These are phyloP conservation scores for Ceratobasidium sp. DNA, from an alignment of 1,284 basidiomycete genomes.

Conservation along the genomic window DNA sequence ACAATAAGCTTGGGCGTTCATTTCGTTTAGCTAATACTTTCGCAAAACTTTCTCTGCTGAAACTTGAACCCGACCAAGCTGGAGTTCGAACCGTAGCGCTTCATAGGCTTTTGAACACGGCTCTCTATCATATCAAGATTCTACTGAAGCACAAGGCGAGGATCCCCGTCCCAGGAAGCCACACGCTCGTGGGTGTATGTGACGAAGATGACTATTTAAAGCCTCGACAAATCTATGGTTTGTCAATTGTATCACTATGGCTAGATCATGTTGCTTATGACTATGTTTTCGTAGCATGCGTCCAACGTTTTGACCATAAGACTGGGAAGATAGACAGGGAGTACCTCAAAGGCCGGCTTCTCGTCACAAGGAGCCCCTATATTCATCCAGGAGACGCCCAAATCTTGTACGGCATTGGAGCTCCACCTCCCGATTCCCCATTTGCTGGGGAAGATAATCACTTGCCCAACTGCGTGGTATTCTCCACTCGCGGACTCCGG, in stretches of 20 bases:
- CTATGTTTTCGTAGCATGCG: constrained; percentile 43
- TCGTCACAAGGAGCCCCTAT: constrained; percentile 49
- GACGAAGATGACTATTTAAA: constrained; percentile 79
- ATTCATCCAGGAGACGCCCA: constrained; percentile 51
- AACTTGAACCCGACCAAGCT: constrained; percentile 65
- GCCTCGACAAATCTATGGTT: constrained; percentile 74
- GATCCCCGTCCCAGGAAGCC: constrained; percentile 42
- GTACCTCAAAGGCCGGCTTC: constrained; percentile 44
- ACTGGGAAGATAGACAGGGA: constrained; percentile 10
- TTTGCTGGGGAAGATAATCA: constrained; percentile 46
- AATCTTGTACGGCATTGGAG: constrained; percentile 47
- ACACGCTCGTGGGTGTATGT: constrained; percentile 57
- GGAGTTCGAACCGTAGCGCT: constrained; percentile 66
- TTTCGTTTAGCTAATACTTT: constrained; percentile 69
- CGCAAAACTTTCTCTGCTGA: constrained; percentile 65
- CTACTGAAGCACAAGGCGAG: constrained; percentile 44
- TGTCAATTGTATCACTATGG: constrained; percentile 43
- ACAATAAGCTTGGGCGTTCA: constrained; percentile 65
- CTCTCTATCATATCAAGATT: constrained; percentile 45
- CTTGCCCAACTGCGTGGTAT: constrained; percentile 49
- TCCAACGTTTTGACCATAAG: constrained; percentile 42
- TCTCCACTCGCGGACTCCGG: constrained; percentile 45
- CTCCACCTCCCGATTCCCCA: constrained; percentile 48
- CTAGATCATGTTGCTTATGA: background rate
- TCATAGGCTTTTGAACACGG: constrained; percentile 26